These are phyloP conservation scores for Saxophila tyrrhenica DNA, from an alignment of 495 filamentous ascomycete genomes.

Conservation along the genomic window DNA sequence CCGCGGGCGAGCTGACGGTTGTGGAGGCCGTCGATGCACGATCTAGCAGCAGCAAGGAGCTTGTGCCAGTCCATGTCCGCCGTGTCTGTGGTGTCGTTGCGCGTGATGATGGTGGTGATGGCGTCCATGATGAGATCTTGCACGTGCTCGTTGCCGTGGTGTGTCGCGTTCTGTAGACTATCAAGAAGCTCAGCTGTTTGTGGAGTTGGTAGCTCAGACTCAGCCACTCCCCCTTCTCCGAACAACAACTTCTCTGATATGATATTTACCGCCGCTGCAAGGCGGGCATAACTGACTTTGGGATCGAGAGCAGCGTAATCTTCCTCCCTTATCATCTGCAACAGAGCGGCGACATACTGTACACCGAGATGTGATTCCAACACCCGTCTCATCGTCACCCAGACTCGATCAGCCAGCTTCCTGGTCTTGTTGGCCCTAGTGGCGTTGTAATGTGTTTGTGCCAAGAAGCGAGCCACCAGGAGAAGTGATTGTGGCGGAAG, in stretches of 20 bases:
- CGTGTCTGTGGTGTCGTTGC: background rate
- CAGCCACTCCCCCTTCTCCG: background rate
- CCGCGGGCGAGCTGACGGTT: background rate
- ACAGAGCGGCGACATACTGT: constrained; percentile 19
- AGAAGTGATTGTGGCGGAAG: constrained; percentile 2
- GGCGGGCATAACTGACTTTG: constrained; percentile 4
- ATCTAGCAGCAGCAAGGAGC: background rate
- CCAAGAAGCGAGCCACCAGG: background rate
- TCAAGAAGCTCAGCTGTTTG: background rate
- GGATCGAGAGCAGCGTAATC: constrained; percentile 1
- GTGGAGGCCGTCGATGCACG: background rate
- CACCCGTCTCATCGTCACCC: constrained; percentile 63
- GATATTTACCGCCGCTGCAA: constrained; percentile 22
- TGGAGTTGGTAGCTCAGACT: background rate
- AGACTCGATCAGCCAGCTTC: constrained; percentile 57
- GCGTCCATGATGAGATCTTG: constrained; percentile 3
- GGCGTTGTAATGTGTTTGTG: constrained; percentile 44
- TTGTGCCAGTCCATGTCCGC: background rate
- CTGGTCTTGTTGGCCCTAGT: constrained; percentile 54
- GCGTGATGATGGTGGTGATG: background rate
- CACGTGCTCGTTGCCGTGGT: background rate
- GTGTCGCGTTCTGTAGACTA: background rate
- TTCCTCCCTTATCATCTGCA: constrained; percentile 14
- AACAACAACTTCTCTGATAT: constrained; percentile 20
- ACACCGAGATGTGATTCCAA: constrained; percentile 69